Conservation (phyloP, 371 early-diverging fungal genomes). For the Zancudomyces culisetae region DNA sequence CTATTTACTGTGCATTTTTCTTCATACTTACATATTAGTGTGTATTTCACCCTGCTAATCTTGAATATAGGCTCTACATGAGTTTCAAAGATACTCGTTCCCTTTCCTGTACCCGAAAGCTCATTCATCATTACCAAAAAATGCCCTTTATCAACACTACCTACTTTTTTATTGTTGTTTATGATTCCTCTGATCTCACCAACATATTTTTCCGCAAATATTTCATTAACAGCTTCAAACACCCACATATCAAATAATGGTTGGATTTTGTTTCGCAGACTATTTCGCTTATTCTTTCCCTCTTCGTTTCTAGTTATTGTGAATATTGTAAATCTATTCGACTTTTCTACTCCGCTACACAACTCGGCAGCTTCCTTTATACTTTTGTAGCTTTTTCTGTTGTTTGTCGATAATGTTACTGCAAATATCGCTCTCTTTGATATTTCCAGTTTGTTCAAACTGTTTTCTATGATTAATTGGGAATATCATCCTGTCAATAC, state of each 20-base stretch:
- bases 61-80: conserved; percentile 29
- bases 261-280: conserved; percentile 12
- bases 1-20: background rate
- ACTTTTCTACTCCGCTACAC: conserved; percentile 8
- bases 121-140: conserved; percentile 30
- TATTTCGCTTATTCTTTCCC: background rate
- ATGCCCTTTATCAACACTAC: background rate
- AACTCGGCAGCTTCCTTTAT: conserved; percentile 14
- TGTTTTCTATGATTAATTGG: conserved; percentile 18
- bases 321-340: conserved; percentile 22
- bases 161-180: too few species aligned
- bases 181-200: conserved; percentile 12
- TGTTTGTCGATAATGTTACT: conserved; percentile 15
- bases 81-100: conserved; percentile 20
- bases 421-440: conserved; percentile 20
- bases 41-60: conserved; percentile 19
- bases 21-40: conserved; percentile 17
- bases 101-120: conserved; percentile 30
- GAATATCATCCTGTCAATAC: too few species aligned
- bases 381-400: conserved; percentile 20
- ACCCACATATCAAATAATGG: conserved; percentile 24
- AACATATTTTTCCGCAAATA: conserved; percentile 14
- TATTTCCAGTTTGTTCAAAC: conserved; percentile 18
- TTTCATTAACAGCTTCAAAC: conserved; percentile 14
- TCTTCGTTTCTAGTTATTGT: conserved; percentile 8